Evolutionary conservation across 352 stramenopile genomes (phyloP), one percentile per base, ranked within the genome.

Genomic region (Phytophthora niederhauseri): DNA sequence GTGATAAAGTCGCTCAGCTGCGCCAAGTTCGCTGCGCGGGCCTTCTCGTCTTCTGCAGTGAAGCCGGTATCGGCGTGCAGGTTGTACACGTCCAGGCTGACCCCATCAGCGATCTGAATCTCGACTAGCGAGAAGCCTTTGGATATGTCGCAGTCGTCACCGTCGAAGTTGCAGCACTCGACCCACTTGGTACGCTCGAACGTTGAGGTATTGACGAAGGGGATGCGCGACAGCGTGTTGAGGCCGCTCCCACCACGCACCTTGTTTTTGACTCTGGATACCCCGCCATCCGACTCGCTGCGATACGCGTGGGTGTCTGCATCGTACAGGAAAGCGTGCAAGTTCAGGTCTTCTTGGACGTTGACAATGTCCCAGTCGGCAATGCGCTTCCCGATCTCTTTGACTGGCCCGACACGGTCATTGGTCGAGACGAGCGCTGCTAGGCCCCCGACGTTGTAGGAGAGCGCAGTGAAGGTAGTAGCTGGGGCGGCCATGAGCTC

Each of bases 111-210:
- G 51, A 83, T 57, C 64, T 80, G 64, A 6, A 83, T 54, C 48
- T 80, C 64, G 57, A 76, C 41, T 52, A 68, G 74, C 14, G 72
- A 80, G 61, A 83, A 83, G 34, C 76, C 76, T 59, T 83, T 83
- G 24, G 76, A 73, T 6, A 73, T 76, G 15, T 78, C 52, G 64
- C 76, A 83, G 69, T 83, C 76, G 41, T 65, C 63, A n/a, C 69
- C 45, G n/a, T 51, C 45, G 45, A 24, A 26, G 19, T 6, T 51
- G 45, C 45, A 28, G 19, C 45, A 51, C 34, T 53, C 70, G 34
- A 12, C 64, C 76, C 76, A 80, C 57, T 83, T 78, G 64, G 73
- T 59, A 30, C 76, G 76, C 20, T 76, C 69, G 17, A 80, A 30
- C 15, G 49, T 66, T 64, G 64, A 64, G 9, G 80, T 57, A 45